Evolutionary conservation across 2,329 filamentous ascomycete genomes (phyloP), one percentile per base, ranked within the genome.

Genomic region (Trichoderma arundinaceum): DNA sequence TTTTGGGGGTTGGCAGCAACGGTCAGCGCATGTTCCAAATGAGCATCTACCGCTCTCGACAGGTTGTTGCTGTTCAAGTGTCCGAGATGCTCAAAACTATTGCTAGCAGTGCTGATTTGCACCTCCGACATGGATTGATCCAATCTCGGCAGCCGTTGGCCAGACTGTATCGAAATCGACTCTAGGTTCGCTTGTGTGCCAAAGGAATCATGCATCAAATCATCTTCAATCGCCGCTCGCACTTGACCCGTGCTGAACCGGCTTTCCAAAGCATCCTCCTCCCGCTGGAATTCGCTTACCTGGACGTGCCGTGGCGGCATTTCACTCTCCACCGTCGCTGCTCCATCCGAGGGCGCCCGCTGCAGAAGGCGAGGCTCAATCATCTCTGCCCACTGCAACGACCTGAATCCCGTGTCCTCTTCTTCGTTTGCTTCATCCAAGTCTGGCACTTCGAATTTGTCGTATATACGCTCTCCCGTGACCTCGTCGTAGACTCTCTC

Each of bases 371-470:
- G 89, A 1, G 90, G 85, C 44, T 92, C 88, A 43, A 87, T 83
- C 73, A 95, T 81, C 22, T 92, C 88, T 2, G 75, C 74, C 76
- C 90, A 89, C 0, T 76, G 71, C 35, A 93, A 66, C 7, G 81
- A 81, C n/a, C 88, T 83, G 56, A 84, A 80, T 1, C 90, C 90
- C 67, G 89, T 83, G 64, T 90, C 85, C 12, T 86, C 83, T 41
- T 81, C 82, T 0, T 82, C 81, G 0, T 85, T 84, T 0, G 88
- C 87, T 10, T 87, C 86, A 7, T 88, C 84, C 7, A 86, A 79
- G 10, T 86, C 85, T 0, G 90, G 89, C 70, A 88, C 88, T 71
- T 96, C 92, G 69, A 96, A 95, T 66, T 88, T 91, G 68, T 85
- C 88, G 71, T 94, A 96, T 9, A 92, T 77, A 9, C 92, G 84